Evolutionary conservation across 2,329 filamentous ascomycete species (phyloP).

Genomic region (Alternaria brassicicola): DNA sequence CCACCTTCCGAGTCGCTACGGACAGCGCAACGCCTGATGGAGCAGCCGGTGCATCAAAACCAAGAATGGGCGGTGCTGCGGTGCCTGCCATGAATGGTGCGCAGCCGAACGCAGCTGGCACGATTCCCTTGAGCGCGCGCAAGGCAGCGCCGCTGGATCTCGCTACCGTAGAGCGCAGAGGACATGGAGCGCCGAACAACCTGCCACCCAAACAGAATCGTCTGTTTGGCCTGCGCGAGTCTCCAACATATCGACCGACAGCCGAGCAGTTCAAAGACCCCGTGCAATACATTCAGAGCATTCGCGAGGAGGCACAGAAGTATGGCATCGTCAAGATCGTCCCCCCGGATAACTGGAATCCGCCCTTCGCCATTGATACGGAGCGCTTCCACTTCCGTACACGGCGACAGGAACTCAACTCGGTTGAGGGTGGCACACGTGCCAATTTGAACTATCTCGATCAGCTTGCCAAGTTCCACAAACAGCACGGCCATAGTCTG

Average conservation of each 20-base stretch:
- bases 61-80: conserved; percentile 39
- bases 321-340: conserved; percentile 97
- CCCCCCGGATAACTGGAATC: conserved; percentile 91
- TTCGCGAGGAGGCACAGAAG: conserved; percentile 80
- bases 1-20: conserved; percentile 47
- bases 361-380: conserved; percentile 93
- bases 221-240: conserved; percentile 84
- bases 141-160: conserved; percentile 76
- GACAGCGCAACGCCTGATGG: conserved; percentile 33
- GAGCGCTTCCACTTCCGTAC: conserved; percentile 98
- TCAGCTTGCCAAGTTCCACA: conserved; percentile 93
- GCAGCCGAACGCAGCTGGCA: conserved; percentile 50
- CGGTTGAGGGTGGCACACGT: conserved; percentile 95
- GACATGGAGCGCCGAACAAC: conserved; percentile 75
- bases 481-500: conserved; percentile 91
- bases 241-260: conserved; percentile 87
- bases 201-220: conserved; percentile 79
- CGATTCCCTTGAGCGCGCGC: conserved; percentile 67
- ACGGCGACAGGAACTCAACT: conserved; percentile 94
- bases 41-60: conserved; percentile 33
- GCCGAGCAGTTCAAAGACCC: conserved; percentile 95
- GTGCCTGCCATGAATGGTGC: conserved; percentile 36
- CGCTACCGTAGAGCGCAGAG: conserved; percentile 87
- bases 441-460: conserved; percentile 96
- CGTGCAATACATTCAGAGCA: conserved; percentile 91